Base-by-base conservation (phyloP, 1,284 basidiomycete genomes). In the Microbotryum violaceum region DNA sequence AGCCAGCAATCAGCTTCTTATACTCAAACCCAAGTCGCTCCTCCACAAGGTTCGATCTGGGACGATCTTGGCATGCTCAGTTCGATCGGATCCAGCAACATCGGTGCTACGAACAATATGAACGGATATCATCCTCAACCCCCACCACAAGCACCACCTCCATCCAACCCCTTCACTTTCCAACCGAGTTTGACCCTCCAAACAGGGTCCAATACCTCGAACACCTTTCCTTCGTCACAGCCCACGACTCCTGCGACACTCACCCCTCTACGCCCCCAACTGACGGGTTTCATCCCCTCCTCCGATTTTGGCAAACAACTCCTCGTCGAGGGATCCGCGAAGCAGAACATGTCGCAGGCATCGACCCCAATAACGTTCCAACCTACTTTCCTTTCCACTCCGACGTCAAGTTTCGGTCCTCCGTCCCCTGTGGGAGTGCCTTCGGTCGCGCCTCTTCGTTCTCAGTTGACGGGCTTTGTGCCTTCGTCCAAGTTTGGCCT, bases 1-100 rank as follows among this genome's bases (percentile, higher is more conserved):
- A 42, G 12, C 14, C 37, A 16, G 37, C 37, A 42, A 18, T 16
- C 37, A 4, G 37, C 37, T 42, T 42, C 37, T 42, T 42, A 42
- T 42, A 12, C 37, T 42, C 37, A 42, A 42, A 42, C 37, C 16
- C 37, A 42, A 42, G 37, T 42, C 37, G 37, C 37, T 14, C 37
- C 37, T 42, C 18, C 37, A 16, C 37, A 42, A 16, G 37, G 37
- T 18, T 48, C 42, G 16, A 61, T 67, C 48, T 67, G 65, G 65
- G 65, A 62, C 49, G 63, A 65, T 29, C 58, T 67, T 31, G 56
- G 61, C 45, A 31, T 62, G 6, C 63, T 64, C 53, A 53, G 58
- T 21, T 42, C 49, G 56, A 27, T 42, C 27, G 29, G 21, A 21
- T 37, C 31, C 51, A n/a, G 6, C 18, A 27, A 7, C 50, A 1